Conservation (phyloP, 306 rosid species). For the Lathyrus oleraceus region DNA sequence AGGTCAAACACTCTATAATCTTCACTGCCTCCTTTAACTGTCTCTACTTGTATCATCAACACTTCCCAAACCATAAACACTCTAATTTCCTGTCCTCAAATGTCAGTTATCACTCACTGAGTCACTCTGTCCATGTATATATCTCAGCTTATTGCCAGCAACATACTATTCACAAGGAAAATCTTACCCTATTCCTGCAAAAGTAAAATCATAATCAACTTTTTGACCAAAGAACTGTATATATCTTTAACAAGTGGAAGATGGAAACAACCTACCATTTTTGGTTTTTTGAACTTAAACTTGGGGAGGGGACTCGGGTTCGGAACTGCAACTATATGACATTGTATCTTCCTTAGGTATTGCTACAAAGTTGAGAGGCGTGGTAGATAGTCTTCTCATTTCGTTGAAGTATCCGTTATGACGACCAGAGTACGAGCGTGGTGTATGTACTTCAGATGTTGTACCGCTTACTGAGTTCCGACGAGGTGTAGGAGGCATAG, state of each 20-base stretch:
- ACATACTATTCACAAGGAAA: conserved; percentile 64
- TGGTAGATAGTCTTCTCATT: conserved; percentile 77
- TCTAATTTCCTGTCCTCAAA: conserved; percentile 48
- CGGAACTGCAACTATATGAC: conserved; percentile 89
- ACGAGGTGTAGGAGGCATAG: conserved; percentile 87
- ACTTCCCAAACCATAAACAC: conserved; percentile 43
- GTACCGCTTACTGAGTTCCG: conserved; percentile 76
- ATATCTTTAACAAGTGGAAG: background rate
- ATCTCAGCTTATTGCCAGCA: conserved; percentile 65
- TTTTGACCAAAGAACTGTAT: background rate
- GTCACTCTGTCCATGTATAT: conserved; percentile 40
- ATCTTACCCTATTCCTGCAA: conserved; percentile 58
- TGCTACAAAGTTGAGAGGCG: conserved; percentile 87
- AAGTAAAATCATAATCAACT: background rate
- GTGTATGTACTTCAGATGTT: conserved; percentile 78
- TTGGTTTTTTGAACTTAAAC: conserved; percentile 38
- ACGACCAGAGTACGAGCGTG: conserved; percentile 86
- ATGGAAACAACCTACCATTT: conserved; percentile 41
- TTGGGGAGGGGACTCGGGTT: conserved; percentile 87
- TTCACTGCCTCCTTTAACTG: conserved; percentile 38
- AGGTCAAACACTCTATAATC: conserved; percentile 47
- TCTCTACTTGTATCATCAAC: conserved; percentile 48
- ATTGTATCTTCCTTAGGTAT: conserved; percentile 86
- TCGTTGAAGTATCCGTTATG: conserved; percentile 92
- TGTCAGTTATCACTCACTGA: conserved; percentile 44